A percentile compares a stretch with the other conserved stretches of the same genome.
phyloP scores from a whole-genome alignment of 2,329 filamentous ascomycete genomes.

The Leptographium wingfieldii region DNA sequence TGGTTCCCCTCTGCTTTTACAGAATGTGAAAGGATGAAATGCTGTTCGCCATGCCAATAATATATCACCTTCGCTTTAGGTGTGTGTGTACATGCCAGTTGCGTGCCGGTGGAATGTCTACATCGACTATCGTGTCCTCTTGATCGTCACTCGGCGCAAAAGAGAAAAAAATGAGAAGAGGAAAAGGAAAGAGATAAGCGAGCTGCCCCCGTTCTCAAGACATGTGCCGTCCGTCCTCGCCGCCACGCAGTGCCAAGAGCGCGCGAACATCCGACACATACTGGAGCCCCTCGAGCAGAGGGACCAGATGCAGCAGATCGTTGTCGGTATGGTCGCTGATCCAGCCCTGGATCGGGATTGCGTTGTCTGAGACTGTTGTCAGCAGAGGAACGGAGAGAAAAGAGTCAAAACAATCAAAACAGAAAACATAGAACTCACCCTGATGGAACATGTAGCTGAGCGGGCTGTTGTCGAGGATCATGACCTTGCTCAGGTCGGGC shows the following conservation, averaged over 20 bases:
- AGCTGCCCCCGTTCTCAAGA: slow-evolving; percentile 17
- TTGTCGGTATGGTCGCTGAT: slow-evolving; percentile 97
- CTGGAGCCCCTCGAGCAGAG: slow-evolving; percentile 84
- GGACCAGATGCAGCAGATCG: slow-evolving; percentile 83
- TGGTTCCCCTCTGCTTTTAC: background rate
- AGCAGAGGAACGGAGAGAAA: slow-evolving; percentile 5
- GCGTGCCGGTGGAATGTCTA: background rate
- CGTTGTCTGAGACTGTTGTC: slow-evolving; percentile 62
- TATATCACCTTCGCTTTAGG: background rate
- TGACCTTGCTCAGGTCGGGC: slow-evolving; percentile 92
- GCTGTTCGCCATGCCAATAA: background rate
- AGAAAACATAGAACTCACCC: slow-evolving; percentile 43
- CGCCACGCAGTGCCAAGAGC: slow-evolving; percentile 74
- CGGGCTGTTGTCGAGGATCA: slow-evolving; percentile 97
- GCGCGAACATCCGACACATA: slow-evolving; percentile 94
- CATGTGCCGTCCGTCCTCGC: slow-evolving; percentile 59
- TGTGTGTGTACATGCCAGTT: background rate
- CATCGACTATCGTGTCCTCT: background rate
- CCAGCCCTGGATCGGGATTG: slow-evolving; percentile 98
- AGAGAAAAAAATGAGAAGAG: background rate
- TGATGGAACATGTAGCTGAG: slow-evolving; percentile 98
- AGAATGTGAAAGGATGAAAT: background rate
- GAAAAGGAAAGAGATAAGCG: background rate
- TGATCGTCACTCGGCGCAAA: background rate
- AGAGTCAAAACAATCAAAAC: background rate